phyloP scores from a whole-genome alignment of 768 basidiomycete species.

The Amanita exitialis region DNA sequence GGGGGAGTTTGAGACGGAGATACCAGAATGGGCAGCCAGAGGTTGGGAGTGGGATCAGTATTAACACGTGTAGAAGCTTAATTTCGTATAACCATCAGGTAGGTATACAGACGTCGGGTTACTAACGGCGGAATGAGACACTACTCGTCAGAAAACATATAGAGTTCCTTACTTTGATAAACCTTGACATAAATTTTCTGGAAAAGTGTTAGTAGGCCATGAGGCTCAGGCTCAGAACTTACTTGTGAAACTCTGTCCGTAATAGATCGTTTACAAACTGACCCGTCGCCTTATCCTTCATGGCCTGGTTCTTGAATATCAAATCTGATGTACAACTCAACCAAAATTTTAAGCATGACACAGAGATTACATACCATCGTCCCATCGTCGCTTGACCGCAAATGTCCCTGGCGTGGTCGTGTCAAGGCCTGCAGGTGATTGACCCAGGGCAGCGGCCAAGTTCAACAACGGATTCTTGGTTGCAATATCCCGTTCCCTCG shows the following conservation, averaged over 20 bases:
- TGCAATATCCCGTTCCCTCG: constrained; percentile 77
- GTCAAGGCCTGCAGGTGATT: constrained; percentile 55
- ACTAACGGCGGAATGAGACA: constrained; percentile 2
- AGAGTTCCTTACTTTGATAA: constrained; percentile 56
- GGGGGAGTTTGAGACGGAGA: constrained; percentile 75
- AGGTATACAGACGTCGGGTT: constrained; percentile 9
- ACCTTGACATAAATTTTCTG: constrained; percentile 90
- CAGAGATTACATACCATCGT: constrained; percentile 57
- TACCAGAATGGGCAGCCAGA: constrained; percentile 83
- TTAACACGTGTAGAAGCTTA: background rate
- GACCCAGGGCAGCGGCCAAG: constrained; percentile 83
- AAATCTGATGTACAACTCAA: constrained; percentile 44
- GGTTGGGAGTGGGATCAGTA: constrained; percentile 58
- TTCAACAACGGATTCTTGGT: constrained; percentile 83
- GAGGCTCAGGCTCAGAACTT: background rate
- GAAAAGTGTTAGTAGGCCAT: background rate
- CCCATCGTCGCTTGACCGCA: constrained; percentile 90
- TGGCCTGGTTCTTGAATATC: constrained; percentile 97
- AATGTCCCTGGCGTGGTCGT: constrained; percentile 77
- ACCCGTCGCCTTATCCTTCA: constrained; percentile 50
- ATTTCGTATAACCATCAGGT: constrained; percentile 8
- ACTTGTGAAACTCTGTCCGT: constrained; percentile 92
- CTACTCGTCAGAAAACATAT: background rate
- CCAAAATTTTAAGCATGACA: constrained; percentile 3
- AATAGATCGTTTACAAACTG: constrained; percentile 95